Base-by-base conservation (phyloP, 2,329 filamentous ascomycete species). In the Botryotinia globosa region DNA sequence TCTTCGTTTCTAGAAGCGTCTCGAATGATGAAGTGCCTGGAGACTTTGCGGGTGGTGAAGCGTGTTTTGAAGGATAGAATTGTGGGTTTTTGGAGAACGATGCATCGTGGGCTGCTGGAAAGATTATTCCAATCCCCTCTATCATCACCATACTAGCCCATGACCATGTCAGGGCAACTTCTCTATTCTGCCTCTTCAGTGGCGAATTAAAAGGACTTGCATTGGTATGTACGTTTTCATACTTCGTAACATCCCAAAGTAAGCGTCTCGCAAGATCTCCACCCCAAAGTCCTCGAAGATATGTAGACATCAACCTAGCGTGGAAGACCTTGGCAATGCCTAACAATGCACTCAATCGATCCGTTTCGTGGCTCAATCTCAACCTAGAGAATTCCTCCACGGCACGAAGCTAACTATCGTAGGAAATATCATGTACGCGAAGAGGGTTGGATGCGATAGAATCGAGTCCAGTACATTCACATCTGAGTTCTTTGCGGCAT, bases 391-490 rank as follows among this genome's bases (percentile, higher is more conserved):
- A 62, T 48, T 70, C 42, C 48, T 62, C 56, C n/a, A 70, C 42
- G 12, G 34, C 22, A 6, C 44, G 58, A 34, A 62, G 45, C 56
- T 32, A 70, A 48, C 16, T n/a, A 62, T 62, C 32, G 18, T 44
- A 37, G 20, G 54, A 48, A 25, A 56, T 34, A 34, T 25, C 39
- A 29, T 32, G 51, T 8, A n/a, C 22, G 22, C 54, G 29, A 20
- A 45, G 18, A 25, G 39, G 39, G 42, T 45, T 59, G 29, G 29
- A 58, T 61, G 34, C 37, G 4, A 54, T 69, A 20, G 29, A 56
- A 58, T 59, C 54, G 9, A 69, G 34, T 10, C 66, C 54, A 34
- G 51, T 59, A 34, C 37, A 69, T 45, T 69, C 39, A 34, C 67
- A 69, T n/a, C 37, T 59, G 20, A 69, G 32, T 34, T 39, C 66